These are phyloP conservation scores for Alternaria postmessia DNA, from an alignment of 2,329 filamentous ascomycete genomes.

Conservation along the genomic window DNA sequence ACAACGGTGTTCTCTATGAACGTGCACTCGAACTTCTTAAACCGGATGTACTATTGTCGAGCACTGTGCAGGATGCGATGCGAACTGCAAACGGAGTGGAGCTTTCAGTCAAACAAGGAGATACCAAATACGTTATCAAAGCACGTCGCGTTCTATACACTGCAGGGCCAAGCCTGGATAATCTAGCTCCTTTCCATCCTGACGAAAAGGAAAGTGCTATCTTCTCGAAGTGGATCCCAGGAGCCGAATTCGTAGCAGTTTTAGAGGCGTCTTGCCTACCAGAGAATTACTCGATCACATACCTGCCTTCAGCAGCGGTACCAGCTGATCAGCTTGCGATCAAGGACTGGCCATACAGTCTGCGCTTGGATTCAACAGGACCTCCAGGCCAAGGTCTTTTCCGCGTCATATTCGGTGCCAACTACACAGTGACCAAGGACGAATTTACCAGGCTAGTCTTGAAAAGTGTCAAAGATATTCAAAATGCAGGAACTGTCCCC, in stretches of 20 bases:
- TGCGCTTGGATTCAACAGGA: slow-evolving; percentile 30
- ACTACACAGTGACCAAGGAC: slow-evolving; percentile 15
- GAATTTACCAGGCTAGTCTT: slow-evolving; percentile 14
- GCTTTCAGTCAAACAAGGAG: slow-evolving; percentile 14
- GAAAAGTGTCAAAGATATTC: slow-evolving; percentile 11
- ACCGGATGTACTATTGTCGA: slow-evolving; percentile 20
- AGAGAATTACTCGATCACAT: slow-evolving; percentile 26
- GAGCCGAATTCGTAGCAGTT: slow-evolving; percentile 24
- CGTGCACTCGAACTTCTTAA: slow-evolving; percentile 29
- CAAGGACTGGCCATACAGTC: slow-evolving; percentile 25
- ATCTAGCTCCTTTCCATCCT: slow-evolving; percentile 20
- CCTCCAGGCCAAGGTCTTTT: slow-evolving; percentile 22
- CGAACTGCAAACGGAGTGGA: slow-evolving; percentile 5
- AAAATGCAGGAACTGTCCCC: slow-evolving; percentile 16
- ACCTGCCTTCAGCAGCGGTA: slow-evolving; percentile 11
- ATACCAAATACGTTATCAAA: slow-evolving; percentile 21
- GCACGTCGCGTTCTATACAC: slow-evolving; percentile 30
- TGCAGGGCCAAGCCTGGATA: slow-evolving; percentile 19
- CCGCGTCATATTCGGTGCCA: slow-evolving; percentile 26
- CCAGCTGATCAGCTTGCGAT: slow-evolving; percentile 25
- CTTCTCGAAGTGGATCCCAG: slow-evolving; percentile 17
- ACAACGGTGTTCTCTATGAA: slow-evolving; percentile 34
- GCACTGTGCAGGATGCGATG: slow-evolving; percentile 13
- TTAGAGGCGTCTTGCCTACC: slow-evolving; percentile 29
- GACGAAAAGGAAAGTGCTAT: slow-evolving; percentile 23